phyloP scores from a whole-genome alignment of 305 asterid genomes.

The Plantago coronopus region DNA sequence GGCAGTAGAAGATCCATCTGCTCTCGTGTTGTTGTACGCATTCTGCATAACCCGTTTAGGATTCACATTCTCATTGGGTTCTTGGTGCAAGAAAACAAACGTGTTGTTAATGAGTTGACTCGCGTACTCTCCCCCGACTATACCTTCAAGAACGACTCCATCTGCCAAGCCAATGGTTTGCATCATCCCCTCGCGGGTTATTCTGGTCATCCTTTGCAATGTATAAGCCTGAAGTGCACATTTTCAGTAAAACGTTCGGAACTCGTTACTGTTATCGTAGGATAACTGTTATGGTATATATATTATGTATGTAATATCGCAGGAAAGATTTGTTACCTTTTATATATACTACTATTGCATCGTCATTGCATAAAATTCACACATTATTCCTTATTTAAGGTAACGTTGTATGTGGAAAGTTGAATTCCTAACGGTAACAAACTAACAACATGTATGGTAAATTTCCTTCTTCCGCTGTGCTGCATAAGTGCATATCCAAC shows the following conservation, averaged over 20 bases:
- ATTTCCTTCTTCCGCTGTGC: too few species aligned
- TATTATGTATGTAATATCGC: too few species aligned
- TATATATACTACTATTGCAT: too few species aligned
- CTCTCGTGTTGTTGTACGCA: conserved; percentile 25
- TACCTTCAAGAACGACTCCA: conserved; percentile 27
- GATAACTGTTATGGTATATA: too few species aligned
- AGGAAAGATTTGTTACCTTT: too few species aligned
- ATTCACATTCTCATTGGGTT: background rate
- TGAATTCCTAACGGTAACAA: too few species aligned
- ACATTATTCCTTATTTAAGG: too few species aligned
- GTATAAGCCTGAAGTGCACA: conserved; percentile 17
- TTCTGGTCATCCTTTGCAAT: conserved; percentile 20
- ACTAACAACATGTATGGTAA: too few species aligned
- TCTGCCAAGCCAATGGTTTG: conserved; percentile 37
- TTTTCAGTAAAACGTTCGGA: conserved; percentile 4
- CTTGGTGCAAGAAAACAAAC: background rate
- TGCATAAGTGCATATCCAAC: too few species aligned
- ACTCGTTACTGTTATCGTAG: too few species aligned
- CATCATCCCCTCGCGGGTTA: conserved; percentile 33
- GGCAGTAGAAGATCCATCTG: conserved; percentile 36
- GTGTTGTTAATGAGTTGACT: conserved; percentile 27
- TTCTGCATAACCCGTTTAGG: conserved; percentile 19
- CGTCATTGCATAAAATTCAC: too few species aligned
- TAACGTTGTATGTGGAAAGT: too few species aligned
- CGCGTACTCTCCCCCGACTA: conserved; percentile 30